phyloP scores from a whole-genome alignment of 2,329 filamentous ascomycete species.

The Apiospora phragmitis region DNA sequence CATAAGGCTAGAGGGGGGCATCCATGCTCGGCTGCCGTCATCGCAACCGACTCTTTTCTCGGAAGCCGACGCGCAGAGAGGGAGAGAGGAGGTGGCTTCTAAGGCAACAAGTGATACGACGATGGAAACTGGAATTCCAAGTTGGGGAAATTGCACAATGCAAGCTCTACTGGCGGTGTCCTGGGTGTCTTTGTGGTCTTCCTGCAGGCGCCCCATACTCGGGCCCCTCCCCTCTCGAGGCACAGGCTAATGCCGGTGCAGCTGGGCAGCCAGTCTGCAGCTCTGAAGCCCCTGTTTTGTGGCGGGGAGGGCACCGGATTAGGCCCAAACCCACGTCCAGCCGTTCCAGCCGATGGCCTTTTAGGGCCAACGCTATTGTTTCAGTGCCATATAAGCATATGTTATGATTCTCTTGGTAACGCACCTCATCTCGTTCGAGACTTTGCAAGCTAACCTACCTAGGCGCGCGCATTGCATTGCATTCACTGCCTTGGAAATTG shows the following conservation, averaged over 20 bases:
- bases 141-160: constrained; percentile 27
- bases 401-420: background rate
- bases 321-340: constrained; percentile 6
- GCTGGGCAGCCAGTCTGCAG: constrained; percentile 21
- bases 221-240: background rate
- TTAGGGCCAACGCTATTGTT: background rate
- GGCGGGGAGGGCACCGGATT: constrained; percentile 18
- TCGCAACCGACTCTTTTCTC: constrained; percentile 3
- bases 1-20: constrained; percentile 18
- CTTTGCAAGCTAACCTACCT: background rate
- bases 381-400: constrained; percentile 3
- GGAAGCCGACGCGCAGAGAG: background rate
- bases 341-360: background rate
- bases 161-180: constrained; percentile 11
- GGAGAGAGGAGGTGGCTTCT: constrained; percentile 14
- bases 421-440: background rate
- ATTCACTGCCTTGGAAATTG: background rate
- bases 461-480: background rate
- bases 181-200: background rate
- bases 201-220: background rate
- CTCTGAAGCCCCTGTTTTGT: constrained; percentile 11
- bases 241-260: constrained; percentile 9
- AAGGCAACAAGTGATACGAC: constrained; percentile 18
- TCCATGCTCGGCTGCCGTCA: constrained; percentile 6
- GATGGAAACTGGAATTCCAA: constrained; percentile 20